phyloP scores from a whole-genome alignment of 257 asterid genomes.

The Coffea canephora region DNA sequence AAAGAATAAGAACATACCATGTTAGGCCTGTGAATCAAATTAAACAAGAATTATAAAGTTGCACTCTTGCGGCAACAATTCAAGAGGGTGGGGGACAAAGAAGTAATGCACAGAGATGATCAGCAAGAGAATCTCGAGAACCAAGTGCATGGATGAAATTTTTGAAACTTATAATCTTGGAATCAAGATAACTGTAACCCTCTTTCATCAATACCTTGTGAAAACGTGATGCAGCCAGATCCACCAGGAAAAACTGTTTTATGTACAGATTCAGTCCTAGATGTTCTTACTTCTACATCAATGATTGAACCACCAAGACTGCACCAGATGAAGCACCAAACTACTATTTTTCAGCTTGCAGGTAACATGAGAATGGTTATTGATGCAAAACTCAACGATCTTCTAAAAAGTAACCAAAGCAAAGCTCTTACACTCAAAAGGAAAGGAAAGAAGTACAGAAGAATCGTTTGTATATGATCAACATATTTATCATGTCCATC shows the following conservation, averaged over 20 bases:
- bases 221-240: too few relatives aligned
- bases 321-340: neutral
- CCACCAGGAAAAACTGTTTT: neutral
- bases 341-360: neutral
- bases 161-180: neutral
- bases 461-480: neutral
- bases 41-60: constrained; percentile 1
- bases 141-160: neutral
- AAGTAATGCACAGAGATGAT: neutral
- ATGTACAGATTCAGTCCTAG: neutral
- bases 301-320: neutral
- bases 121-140: neutral
- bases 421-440: neutral
- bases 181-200: neutral
- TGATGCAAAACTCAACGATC: neutral
- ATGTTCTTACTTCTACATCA: neutral
- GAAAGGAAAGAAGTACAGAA: neutral
- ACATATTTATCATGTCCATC: neutral
- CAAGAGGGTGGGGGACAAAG: neutral
- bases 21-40: neutral
- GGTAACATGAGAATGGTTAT: neutral
- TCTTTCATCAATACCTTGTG: neutral
- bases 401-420: neutral
- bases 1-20: neutral
- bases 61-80: neutral